Percentiles rank a stretch among this genome's conserved stretches.
phyloP scores from a whole-genome alignment of 2,329 filamentous ascomycete species.

The Cladophialophora bantiana region DNA sequence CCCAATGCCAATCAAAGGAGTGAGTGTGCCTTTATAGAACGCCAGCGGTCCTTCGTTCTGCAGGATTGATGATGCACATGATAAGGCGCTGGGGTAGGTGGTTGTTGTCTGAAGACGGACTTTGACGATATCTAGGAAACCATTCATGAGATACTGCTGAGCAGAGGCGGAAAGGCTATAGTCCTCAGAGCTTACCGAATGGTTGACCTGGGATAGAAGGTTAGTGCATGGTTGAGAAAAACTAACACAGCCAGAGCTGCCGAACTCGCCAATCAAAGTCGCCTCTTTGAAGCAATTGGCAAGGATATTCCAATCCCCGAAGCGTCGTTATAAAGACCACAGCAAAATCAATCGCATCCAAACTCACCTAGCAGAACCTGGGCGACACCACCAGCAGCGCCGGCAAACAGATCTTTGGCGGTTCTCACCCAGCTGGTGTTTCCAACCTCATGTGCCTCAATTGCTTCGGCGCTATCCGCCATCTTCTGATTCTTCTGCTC shows the following conservation, averaged over 20 bases:
- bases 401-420: conserved; percentile 88
- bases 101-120: conserved; percentile 91
- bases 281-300: not conserved
- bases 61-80: conserved; percentile 83
- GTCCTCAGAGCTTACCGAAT: conserved; percentile 61
- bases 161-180: not conserved
- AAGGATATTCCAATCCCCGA: not conserved
- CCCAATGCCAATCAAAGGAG: conserved; percentile 92
- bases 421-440: conserved; percentile 62
- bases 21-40: conserved; percentile 98
- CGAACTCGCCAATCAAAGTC: conserved; percentile 22
- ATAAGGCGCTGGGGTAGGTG: conserved; percentile 78
- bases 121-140: conserved; percentile 86
- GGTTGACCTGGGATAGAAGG: conserved; percentile 62
- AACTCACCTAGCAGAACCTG: conserved; percentile 88
- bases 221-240: conserved; percentile 13
- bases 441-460: conserved; percentile 38
- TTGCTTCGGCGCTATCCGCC: conserved; percentile 29
- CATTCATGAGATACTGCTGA: not conserved
- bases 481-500: conserved; percentile 22
- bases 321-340: not conserved
- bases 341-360: not conserved
- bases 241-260: not conserved
- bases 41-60: conserved; percentile 85
- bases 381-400: conserved; percentile 88